phyloP scores from a whole-genome alignment of 1,284 basidiomycete genomes.

The Binderoboletus segoi region DNA sequence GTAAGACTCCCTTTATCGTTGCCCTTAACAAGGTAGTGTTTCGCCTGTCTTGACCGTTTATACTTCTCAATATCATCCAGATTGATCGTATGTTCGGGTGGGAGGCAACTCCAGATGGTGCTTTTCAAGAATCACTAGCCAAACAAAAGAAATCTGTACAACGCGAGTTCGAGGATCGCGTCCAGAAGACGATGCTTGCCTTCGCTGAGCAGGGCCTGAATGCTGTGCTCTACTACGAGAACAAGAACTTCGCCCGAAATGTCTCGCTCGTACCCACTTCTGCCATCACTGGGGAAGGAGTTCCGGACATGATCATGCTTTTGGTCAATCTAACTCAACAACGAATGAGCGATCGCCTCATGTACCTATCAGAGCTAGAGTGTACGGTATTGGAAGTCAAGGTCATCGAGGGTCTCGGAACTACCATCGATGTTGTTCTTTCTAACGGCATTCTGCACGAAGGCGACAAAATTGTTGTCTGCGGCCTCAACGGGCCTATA shows the following conservation, averaged over 20 bases:
- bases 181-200: constrained; percentile 84
- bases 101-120: constrained; percentile 88
- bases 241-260: constrained; percentile 93
- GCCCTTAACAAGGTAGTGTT: constrained; percentile 90
- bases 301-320: constrained; percentile 99
- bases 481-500: constrained; percentile 97
- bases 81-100: constrained; percentile 98
- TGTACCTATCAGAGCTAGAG: constrained; percentile 98
- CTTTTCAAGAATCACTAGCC: constrained; percentile 91
- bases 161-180: constrained; percentile 92
- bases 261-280: constrained; percentile 98
- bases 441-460: constrained; percentile 95
- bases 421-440: constrained; percentile 96
- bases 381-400: constrained; percentile 99
- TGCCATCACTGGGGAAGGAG: constrained; percentile 96
- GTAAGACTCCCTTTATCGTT: constrained; percentile 99
- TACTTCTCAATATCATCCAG: constrained; percentile 41
- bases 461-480: constrained; percentile 95
- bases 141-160: constrained; percentile 83
- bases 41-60: constrained; percentile 2
- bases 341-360: constrained; percentile 95
- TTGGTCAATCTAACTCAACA: constrained; percentile 97
- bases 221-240: constrained; percentile 94
- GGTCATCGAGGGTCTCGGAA: constrained; percentile 97
- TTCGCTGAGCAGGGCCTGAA: constrained; percentile 99